These are phyloP conservation scores for Cornus kousa DNA, from an alignment of 148 eudicot species.

Conservation along the genomic window DNA sequence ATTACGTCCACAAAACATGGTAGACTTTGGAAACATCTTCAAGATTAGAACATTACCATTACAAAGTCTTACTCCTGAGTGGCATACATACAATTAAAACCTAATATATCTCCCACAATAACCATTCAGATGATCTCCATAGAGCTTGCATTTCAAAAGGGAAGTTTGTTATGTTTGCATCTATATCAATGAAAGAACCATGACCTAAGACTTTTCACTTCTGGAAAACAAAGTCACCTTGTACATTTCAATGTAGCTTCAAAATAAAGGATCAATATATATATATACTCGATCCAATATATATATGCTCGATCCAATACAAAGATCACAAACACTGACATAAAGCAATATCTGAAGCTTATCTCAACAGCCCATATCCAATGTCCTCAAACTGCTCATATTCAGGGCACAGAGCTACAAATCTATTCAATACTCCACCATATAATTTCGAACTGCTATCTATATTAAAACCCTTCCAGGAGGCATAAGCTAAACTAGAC, in stretches of 20 bases:
- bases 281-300: neutral
- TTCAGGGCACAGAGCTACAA: neutral
- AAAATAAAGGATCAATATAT: neutral
- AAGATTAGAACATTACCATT: neutral
- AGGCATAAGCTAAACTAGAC: conserved; percentile 11
- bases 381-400: conserved; percentile 17
- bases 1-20: conserved; percentile 1
- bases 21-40: conserved; percentile 6
- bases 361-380: conserved; percentile 3
- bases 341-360: neutral
- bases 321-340: conserved; percentile 8
- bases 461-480: neutral
- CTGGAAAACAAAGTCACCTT: conserved; percentile 4
- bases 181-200: conserved; percentile 1
- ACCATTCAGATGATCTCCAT: neutral
- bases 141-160: neutral
- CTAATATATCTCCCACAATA: conserved; percentile 1
- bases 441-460: conserved; percentile 5
- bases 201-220: conserved; percentile 12
- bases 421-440: neutral
- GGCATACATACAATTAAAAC: conserved; percentile 2
- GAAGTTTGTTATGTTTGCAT: neutral
- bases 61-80: neutral
- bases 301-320: neutral
- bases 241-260: conserved; percentile 1